A percentile compares a stretch with the other conserved stretches of the same genome.
Conservation (phyloP, 2,329 filamentous ascomycete genomes). For the Microdochium trichocladiopsis region DNA sequence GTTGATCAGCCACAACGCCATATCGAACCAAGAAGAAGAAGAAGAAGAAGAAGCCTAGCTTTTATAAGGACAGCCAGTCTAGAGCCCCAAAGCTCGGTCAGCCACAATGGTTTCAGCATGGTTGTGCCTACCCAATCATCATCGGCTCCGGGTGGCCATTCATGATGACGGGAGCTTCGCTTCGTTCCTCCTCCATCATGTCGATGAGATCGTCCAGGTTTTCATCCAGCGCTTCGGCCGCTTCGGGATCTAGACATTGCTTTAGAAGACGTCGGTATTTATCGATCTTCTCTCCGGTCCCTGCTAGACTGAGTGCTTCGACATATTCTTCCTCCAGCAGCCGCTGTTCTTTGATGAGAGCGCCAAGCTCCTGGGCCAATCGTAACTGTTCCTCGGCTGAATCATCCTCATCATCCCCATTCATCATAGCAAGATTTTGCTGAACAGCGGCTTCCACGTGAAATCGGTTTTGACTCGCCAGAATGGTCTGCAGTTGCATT, state of each 20-base stretch:
- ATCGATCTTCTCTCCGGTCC: constrained; percentile 65
- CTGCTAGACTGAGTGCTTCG: constrained; percentile 59
- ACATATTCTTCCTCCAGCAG: constrained; percentile 61
- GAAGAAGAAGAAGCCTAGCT: too few relatives aligned
- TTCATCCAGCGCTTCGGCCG: constrained; percentile 60
- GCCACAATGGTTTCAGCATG: neutral
- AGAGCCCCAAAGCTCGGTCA: neutral
- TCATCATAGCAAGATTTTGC: constrained; percentile 39
- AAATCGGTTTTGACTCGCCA: constrained; percentile 45
- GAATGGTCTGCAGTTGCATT: constrained; percentile 39
- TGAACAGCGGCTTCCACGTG: constrained; percentile 46
- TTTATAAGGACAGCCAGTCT: too few relatives aligned
- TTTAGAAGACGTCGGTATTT: constrained; percentile 65
- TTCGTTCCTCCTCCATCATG: constrained; percentile 56
- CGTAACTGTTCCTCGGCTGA: constrained; percentile 47
- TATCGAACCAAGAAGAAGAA: too few relatives aligned
- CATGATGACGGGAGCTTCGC: constrained; percentile 26
- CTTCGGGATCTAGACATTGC: constrained; percentile 59
- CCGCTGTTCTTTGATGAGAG: constrained; percentile 52
- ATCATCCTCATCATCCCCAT: constrained; percentile 40
- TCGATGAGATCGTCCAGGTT: constrained; percentile 54
- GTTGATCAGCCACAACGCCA: too few relatives aligned
- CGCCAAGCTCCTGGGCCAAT: constrained; percentile 50
- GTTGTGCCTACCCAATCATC: constrained; percentile 12
- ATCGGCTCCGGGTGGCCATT: constrained; percentile 10